Base-by-base conservation (phyloP, 192 early-diverging fungal genomes). In the Backusella tuberculispora region DNA sequence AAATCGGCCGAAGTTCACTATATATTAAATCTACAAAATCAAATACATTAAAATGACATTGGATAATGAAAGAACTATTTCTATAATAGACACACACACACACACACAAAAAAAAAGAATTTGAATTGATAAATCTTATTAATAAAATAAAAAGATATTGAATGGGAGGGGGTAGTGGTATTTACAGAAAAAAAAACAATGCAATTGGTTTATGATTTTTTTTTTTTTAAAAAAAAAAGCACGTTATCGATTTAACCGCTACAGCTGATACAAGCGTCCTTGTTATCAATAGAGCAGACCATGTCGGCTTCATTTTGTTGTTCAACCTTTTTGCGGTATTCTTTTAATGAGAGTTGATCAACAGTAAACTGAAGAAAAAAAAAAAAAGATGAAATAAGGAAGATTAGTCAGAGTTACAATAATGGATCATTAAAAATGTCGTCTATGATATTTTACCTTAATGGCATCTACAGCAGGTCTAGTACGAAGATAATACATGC, bases 401-500 rank as follows among this genome's bases (percentile, higher is more conserved):
- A n/a, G n/a, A 50, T 50, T 50, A 19, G n/a, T 50, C 4, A 19
- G 15, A 50, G 6, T 8, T 12, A 26, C 21, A 3, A 34, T 29
- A 14, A 14, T 46, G 12, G 10, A 14, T 46, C 10, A 14, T 14
- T 60, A 34, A 34, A 34, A 34, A 34, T 4, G n/a, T n/a, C 6
- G n/a, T 50, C 19, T 50, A 2, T 50, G 6, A 8, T 5, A 12
- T 26, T 60, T 60, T 60, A 60, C 53, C 74, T 99, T 95, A 86
- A 99, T 98, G 12, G 97, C 96, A 78, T 98, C 96, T 14, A 89
- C 95, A 14, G 97, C 96, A n/a, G 97, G 96, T 42, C 95, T 88
- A 9, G 96, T 95, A 47, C 97, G 93, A 67, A 99, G 84, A 82
- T 99, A 99, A 84, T 99, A 99, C 97, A 97, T 97, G 56, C 97